Evolutionary conservation across 805 yeast species (phyloP).

Genomic region (Candida maris): DNA sequence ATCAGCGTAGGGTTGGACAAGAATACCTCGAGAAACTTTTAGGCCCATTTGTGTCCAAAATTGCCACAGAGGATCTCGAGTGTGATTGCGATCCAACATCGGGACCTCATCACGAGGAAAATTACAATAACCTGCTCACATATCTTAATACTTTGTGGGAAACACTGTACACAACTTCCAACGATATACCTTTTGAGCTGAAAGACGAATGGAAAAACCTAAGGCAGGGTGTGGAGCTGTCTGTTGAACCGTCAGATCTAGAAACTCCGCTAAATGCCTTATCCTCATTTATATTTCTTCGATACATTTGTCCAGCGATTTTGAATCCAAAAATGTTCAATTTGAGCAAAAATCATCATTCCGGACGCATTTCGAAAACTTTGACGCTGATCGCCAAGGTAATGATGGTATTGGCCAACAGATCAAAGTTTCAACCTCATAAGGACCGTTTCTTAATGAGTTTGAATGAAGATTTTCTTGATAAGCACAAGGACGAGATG

Average conservation of each 20-base stretch:
- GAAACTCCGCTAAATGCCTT: slow-evolving; percentile 63
- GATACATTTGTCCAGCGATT: slow-evolving; percentile 88
- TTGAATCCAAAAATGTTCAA: slow-evolving; percentile 84
- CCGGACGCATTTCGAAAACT: slow-evolving; percentile 70
- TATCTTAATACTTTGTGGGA: slow-evolving; percentile 62
- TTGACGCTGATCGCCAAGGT: slow-evolving; percentile 79
- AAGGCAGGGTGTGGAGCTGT: slow-evolving; percentile 60
- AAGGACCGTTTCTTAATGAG: slow-evolving; percentile 78
- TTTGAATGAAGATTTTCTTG: slow-evolving; percentile 64
- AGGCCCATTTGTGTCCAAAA: slow-evolving; percentile 59
- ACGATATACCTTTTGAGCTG: slow-evolving; percentile 69
- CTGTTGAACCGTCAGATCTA: slow-evolving; percentile 50
- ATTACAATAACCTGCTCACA: slow-evolving; percentile 34
- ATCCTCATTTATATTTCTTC: slow-evolving; percentile 76
- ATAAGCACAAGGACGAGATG: slow-evolving; percentile 53
- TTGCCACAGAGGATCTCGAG: slow-evolving; percentile 45
- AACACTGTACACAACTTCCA: slow-evolving; percentile 58
- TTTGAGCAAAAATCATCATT: slow-evolving; percentile 65
- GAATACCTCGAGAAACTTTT: slow-evolving; percentile 72
- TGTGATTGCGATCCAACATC: slow-evolving; percentile 81
- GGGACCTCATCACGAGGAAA: slow-evolving; percentile 33
- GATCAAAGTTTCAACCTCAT: slow-evolving; percentile 65
- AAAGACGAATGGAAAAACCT: slow-evolving; percentile 61
- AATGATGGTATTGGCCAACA: slow-evolving; percentile 72
- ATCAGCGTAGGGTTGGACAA: slow-evolving; percentile 71